Evolutionary conservation across 176 grass and related monocot species (phyloP).

Genomic region (Oryza brachyantha): DNA sequence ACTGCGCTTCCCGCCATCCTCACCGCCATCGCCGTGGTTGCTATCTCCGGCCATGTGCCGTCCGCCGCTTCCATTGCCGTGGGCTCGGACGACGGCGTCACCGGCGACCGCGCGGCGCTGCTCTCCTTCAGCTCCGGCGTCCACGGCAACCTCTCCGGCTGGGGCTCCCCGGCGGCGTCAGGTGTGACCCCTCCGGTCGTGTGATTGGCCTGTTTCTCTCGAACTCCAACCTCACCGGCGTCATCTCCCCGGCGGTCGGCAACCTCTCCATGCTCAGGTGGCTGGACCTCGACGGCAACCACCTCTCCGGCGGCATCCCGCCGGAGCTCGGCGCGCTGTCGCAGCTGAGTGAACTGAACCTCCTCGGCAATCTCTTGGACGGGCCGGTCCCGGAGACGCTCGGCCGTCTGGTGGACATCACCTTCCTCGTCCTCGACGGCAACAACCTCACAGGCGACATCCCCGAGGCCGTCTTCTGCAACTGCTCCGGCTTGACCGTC

Average conservation of each 20-base stretch:
- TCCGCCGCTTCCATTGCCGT: background rate
- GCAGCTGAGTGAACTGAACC: constrained; percentile 27
- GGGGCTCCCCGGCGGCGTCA: constrained; percentile 42
- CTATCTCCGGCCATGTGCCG: no score
- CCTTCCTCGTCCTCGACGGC: constrained; percentile 25
- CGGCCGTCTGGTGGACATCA: constrained; percentile 41
- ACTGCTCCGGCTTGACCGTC: constrained; percentile 47
- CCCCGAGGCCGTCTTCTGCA: constrained; percentile 48
- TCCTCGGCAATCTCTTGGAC: constrained; percentile 38
- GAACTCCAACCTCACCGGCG: constrained; percentile 30
- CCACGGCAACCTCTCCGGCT: constrained; percentile 40
- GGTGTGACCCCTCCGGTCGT: constrained; percentile 32
- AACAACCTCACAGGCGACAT: constrained; percentile 49
- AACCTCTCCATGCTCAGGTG: constrained; percentile 50
- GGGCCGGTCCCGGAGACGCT: constrained; percentile 38
- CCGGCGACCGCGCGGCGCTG: constrained; percentile 23
- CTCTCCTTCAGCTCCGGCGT: constrained; percentile 48
- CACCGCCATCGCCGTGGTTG: background rate
- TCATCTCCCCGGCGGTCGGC: constrained; percentile 47
- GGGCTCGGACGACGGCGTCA: background rate
- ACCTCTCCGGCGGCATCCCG: constrained; percentile 46
- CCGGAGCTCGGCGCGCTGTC: constrained; percentile 40
- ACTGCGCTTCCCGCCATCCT: background rate
- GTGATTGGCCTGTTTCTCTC: constrained; percentile 39
- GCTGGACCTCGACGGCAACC: constrained; percentile 52